Base-by-base conservation (phyloP, 495 filamentous ascomycete genomes). In the Penicillium canariense region DNA sequence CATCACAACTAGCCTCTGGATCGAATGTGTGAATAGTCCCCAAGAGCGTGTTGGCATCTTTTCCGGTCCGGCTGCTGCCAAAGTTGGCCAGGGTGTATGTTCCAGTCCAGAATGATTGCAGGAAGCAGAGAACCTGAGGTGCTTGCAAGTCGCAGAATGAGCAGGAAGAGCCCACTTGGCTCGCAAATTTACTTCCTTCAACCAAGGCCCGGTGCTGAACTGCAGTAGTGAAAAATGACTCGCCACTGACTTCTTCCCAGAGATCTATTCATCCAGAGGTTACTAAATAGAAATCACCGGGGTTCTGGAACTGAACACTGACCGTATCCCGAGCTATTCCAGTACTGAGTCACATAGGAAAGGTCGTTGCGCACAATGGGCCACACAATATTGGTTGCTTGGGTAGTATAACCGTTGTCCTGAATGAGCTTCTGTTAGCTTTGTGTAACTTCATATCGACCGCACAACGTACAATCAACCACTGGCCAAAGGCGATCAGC, bases 311-410 rank as follows among this genome's bases (percentile, higher is more conserved):
- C n/a, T n/a, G 45, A 20, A 12, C 35, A 55, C 48, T 39, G 12
- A 63, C 65, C 69, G 51, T 81, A 89, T 27, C 83, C 84, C 20
- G 79, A 83, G 50, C 82, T 71, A 59, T 82, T 84, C 87, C 88
- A 91, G 71, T 89, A 85, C 57, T 88, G 79, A 4, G 82, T 73
- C 7, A 87, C 80, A 57, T 89, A 88, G n/a, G 77, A 72, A 15
- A 90, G 77, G 54, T 89, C 87, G 55, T 87, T 87, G 34, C 77
- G 58, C 5, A 88, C 77, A 22, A 88, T 67, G 4, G 86, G 83
- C 81, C 85, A 86, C 15, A 86, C 73, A 42, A 60, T 58, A 56
- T 53, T 73, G 66, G 15, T 50, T 0, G 65, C 69, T 2, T 59
- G 46, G 18, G 43, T 54, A 15, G 59, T 57, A 51, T 72, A 68